Evolutionary conservation across 2,329 filamentous ascomycete species (phyloP).

Genomic region (Penicillium janthinellum): DNA sequence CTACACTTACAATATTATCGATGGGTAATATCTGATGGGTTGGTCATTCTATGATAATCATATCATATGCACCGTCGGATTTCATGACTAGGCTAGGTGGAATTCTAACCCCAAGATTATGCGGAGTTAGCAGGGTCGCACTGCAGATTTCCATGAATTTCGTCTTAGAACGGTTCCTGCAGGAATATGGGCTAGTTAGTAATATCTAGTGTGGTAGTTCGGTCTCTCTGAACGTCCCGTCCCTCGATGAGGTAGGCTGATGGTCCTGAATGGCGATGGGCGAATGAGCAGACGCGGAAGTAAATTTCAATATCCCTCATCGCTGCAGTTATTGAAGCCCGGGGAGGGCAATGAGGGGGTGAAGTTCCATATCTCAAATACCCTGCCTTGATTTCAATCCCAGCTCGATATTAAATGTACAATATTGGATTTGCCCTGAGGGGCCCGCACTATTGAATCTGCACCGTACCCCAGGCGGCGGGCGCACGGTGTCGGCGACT

Average conservation of each 20-base stretch:
- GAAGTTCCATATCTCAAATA: not conserved
- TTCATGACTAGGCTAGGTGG: not conserved
- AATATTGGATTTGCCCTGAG: not conserved
- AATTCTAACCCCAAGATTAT: too few relatives aligned
- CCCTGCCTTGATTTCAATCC: not conserved
- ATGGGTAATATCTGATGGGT: too few relatives aligned
- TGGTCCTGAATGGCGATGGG: not conserved
- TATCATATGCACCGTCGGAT: not conserved
- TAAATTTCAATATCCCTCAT: not conserved
- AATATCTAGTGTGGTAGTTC: not conserved
- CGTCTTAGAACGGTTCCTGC: not conserved
- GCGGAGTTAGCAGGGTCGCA: not conserved
- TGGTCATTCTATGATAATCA: not conserved
- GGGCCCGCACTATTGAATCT: slow-evolving; percentile 13
- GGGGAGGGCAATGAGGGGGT: too few relatives aligned
- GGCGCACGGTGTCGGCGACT: not conserved
- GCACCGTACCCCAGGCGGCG: not conserved
- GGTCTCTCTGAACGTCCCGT: not conserved
- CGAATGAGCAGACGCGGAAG: not conserved
- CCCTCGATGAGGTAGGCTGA: not conserved
- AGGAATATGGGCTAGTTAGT: not conserved
- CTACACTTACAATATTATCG: too few relatives aligned
- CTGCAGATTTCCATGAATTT: not conserved
- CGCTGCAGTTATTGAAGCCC: not conserved
- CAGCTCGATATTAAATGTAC: not conserved